A percentile compares a stretch with the other conserved stretches of the same genome.
phyloP scores from a whole-genome alignment of 2,329 filamentous ascomycete species.

The Alternaria ventricosa region DNA sequence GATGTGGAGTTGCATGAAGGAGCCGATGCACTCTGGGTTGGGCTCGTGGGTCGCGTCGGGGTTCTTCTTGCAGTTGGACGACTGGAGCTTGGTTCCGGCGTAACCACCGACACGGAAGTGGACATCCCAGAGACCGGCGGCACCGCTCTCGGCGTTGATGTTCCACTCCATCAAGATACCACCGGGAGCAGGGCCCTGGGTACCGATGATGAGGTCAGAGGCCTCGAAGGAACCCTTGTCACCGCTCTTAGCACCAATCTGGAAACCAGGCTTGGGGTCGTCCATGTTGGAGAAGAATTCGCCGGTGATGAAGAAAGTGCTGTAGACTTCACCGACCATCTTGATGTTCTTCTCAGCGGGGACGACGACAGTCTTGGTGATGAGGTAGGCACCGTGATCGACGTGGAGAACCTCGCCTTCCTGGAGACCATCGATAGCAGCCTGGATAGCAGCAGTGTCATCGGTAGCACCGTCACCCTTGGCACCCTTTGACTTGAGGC shows the following conservation, averaged over 20 bases:
- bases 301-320: conserved; percentile 84
- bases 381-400: conserved; percentile 68
- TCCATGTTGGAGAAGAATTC: conserved; percentile 72
- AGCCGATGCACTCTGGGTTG: conserved; percentile 73
- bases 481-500: conserved; percentile 81
- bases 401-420: conserved; percentile 68
- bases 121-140: conserved; percentile 89
- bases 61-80: conserved; percentile 79
- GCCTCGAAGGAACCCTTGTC: conserved; percentile 85
- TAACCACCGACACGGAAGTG: conserved; percentile 92
- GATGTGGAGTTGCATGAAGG: conserved; percentile 69
- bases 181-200: conserved; percentile 80
- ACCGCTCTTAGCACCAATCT: conserved; percentile 74
- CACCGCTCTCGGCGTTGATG: conserved; percentile 70
- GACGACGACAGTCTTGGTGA: conserved; percentile 66
- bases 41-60: conserved; percentile 67
- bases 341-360: conserved; percentile 72
- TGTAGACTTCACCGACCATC: conserved; percentile 92
- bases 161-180: conserved; percentile 95
- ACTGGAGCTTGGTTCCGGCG: conserved; percentile 82
- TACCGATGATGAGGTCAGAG: conserved; percentile 84
- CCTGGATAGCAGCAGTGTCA: conserved; percentile 85
- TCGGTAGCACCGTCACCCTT: conserved; percentile 88
- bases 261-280: conserved; percentile 84
- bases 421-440: conserved; percentile 71